Evolutionary conservation across 202 grass and related monocot genomes (phyloP).

Genomic region (Panicum hallii): DNA sequence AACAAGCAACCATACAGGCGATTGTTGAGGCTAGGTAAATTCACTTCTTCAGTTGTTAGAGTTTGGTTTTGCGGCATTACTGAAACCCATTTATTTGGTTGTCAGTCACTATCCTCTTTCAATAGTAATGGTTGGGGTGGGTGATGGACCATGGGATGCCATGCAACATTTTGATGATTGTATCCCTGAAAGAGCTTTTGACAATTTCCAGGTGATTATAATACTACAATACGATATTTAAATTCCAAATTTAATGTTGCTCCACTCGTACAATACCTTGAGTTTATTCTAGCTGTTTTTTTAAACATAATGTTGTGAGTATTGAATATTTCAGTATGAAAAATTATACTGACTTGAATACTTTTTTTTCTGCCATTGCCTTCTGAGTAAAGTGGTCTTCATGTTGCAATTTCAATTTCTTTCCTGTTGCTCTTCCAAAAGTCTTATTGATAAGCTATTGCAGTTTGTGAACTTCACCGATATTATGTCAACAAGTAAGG

Average conservation of each 20-base stretch:
- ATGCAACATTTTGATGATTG: slow-evolving; percentile 96
- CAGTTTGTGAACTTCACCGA: slow-evolving; percentile 97
- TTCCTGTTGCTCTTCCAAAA: neutral
- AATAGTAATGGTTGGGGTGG: slow-evolving; percentile 97
- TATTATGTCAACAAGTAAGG: slow-evolving; percentile 81
- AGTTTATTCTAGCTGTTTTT: neutral
- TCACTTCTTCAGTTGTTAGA: slow-evolving; percentile 33
- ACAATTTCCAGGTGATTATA: slow-evolving; percentile 92
- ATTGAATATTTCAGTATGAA: slow-evolving; percentile 1
- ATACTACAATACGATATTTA: slow-evolving; percentile 22
- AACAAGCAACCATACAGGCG: slow-evolving; percentile 86
- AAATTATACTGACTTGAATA: neutral
- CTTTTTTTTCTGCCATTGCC: slow-evolving; percentile 3
- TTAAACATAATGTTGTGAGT: neutral
- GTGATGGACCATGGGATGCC: slow-evolving; percentile 95
- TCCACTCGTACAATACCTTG: neutral
- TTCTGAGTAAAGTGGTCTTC: slow-evolving; percentile 43
- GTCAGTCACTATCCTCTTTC: slow-evolving; percentile 93
- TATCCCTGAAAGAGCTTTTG: slow-evolving; percentile 90
- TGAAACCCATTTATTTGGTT: slow-evolving; percentile 46
- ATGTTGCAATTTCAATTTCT: slow-evolving; percentile 32
- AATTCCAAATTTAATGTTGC: slow-evolving; percentile 9
- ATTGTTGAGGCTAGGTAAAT: slow-evolving; percentile 93
- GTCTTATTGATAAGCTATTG: slow-evolving; percentile 24
- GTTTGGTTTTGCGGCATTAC: slow-evolving; percentile 34